phyloP scores from a whole-genome alignment of 2,329 filamentous ascomycete genomes.

The Colletotrichum aenigma region DNA sequence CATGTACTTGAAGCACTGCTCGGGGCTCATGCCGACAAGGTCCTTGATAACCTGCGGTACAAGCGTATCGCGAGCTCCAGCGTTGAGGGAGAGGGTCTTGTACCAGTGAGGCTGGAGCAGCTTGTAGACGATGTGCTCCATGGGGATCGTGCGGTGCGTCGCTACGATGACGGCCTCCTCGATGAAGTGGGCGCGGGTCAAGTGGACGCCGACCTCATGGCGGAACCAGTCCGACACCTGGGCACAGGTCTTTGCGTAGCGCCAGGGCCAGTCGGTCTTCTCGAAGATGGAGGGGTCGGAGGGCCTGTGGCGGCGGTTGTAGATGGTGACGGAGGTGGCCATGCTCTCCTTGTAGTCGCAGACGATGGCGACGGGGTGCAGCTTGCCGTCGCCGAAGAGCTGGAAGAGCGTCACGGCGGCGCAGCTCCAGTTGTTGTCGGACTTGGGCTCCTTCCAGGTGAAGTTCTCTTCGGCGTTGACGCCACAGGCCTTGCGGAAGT shows the following conservation, averaged over 20 bases:
- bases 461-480: slow-evolving; percentile 29
- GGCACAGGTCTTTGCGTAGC: slow-evolving; percentile 55
- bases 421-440: slow-evolving; percentile 33
- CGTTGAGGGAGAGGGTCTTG: slow-evolving; percentile 54
- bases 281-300: slow-evolving; percentile 32
- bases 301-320: slow-evolving; percentile 47
- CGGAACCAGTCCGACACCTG: slow-evolving; percentile 52
- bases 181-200: slow-evolving; percentile 48
- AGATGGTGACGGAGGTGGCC: slow-evolving; percentile 46
- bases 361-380: slow-evolving; percentile 54
- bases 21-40: slow-evolving; percentile 43
- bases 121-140: slow-evolving; percentile 46
- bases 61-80: slow-evolving; percentile 46
- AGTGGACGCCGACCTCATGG: slow-evolving; percentile 51
- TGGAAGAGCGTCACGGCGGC: slow-evolving; percentile 48
- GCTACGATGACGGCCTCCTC: slow-evolving; percentile 54
- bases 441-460: slow-evolving; percentile 28
- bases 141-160: slow-evolving; percentile 43
- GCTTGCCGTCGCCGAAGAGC: slow-evolving; percentile 44
- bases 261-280: slow-evolving; percentile 53
- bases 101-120: slow-evolving; percentile 53
- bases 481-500: slow-evolving; percentile 42
- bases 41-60: slow-evolving; percentile 48
- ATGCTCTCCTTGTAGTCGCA: slow-evolving; percentile 46
- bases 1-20: slow-evolving; percentile 40